Percentiles rank a stretch among this genome's conserved stretches.
phyloP scores from a whole-genome alignment of 2,329 filamentous ascomycete genomes.

The Chrysoporthe cubensis region DNA sequence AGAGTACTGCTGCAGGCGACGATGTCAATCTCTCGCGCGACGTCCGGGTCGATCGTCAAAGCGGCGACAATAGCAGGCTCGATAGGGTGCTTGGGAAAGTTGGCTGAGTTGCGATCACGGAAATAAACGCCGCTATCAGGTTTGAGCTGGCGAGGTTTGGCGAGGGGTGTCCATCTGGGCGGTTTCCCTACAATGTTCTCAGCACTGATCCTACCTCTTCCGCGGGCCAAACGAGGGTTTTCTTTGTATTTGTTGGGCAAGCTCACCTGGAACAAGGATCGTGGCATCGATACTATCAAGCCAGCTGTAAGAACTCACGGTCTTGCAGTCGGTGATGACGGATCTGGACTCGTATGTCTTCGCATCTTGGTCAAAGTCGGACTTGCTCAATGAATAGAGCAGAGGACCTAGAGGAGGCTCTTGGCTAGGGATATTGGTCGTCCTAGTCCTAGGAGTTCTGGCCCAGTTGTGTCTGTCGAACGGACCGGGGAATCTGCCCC shows the following conservation, averaged over 20 bases:
- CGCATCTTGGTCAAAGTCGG: constrained; percentile 30
- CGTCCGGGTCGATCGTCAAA: constrained; percentile 42
- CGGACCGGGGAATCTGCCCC: not conserved
- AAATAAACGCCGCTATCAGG: constrained; percentile 55
- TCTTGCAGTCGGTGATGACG: constrained; percentile 33
- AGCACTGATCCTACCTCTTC: not conserved
- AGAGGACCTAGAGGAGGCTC: constrained; percentile 33
- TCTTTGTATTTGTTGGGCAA: no score
- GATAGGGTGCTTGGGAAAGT: constrained; percentile 52
- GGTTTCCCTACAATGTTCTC: constrained; percentile 47
- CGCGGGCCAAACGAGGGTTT: not conserved
- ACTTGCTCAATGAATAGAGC: constrained; percentile 24
- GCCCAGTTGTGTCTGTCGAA: not conserved
- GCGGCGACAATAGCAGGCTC: constrained; percentile 51
- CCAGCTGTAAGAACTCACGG: constrained; percentile 45
- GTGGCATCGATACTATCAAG: constrained; percentile 33
- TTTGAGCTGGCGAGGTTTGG: constrained; percentile 37
- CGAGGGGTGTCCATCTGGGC: constrained; percentile 52
- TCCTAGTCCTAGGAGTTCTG: not conserved
- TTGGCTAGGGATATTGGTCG: constrained; percentile 1
- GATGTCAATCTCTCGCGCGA: constrained; percentile 52
- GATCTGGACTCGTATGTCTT: constrained; percentile 27
- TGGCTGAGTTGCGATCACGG: constrained; percentile 58
- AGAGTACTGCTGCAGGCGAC: constrained; percentile 65
- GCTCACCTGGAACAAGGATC: constrained; percentile 41